A percentile compares a stretch with the other conserved stretches of the same genome.
These are phyloP conservation scores for Calocybe gangraenosa DNA, from an alignment of 768 basidiomycete species.

Conservation along the genomic window DNA sequence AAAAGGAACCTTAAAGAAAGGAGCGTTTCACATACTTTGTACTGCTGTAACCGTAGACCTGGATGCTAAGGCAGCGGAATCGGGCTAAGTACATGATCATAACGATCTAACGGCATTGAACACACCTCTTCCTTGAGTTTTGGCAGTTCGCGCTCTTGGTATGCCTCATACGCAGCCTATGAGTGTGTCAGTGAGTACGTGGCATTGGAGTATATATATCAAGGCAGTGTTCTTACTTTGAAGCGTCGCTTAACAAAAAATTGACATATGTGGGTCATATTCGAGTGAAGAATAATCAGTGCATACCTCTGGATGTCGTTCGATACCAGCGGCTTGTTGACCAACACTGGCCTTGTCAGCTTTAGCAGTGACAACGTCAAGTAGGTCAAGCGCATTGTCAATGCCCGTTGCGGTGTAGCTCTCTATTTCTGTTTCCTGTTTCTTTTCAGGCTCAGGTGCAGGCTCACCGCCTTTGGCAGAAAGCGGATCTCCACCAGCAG, in stretches of 20 bases:
- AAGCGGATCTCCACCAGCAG: constrained; percentile 56
- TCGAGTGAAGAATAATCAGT: constrained; percentile 1
- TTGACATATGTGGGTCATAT: constrained; percentile 9
- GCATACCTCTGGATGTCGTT: constrained; percentile 88
- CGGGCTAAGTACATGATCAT: neutral
- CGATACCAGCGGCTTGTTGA: constrained; percentile 79
- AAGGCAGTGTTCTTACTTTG: constrained; percentile 49
- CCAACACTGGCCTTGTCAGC: constrained; percentile 92
- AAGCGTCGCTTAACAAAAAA: constrained; percentile 68
- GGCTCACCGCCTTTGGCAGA: constrained; percentile 21
- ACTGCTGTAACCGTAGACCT: constrained; percentile 87
- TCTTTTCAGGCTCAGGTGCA: constrained; percentile 13
- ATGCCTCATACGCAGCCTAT: constrained; percentile 86
- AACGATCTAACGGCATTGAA: neutral
- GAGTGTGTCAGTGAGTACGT: constrained; percentile 5
- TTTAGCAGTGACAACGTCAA: constrained; percentile 88
- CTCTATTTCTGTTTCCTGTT: constrained; percentile 47
- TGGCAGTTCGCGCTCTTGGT: constrained; percentile 83
- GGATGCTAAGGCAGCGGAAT: constrained; percentile 55
- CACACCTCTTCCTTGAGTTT: constrained; percentile 67
- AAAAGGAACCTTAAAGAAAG: too few relatives aligned
- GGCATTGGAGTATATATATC: constrained; percentile 5
- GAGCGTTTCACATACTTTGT: constrained; percentile 46
- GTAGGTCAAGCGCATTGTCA: constrained; percentile 84
- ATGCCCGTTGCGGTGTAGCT: constrained; percentile 83